Evolutionary conservation across 2,329 filamentous ascomycete genomes (phyloP).

Genomic region (Bipolaris gigantea): DNA sequence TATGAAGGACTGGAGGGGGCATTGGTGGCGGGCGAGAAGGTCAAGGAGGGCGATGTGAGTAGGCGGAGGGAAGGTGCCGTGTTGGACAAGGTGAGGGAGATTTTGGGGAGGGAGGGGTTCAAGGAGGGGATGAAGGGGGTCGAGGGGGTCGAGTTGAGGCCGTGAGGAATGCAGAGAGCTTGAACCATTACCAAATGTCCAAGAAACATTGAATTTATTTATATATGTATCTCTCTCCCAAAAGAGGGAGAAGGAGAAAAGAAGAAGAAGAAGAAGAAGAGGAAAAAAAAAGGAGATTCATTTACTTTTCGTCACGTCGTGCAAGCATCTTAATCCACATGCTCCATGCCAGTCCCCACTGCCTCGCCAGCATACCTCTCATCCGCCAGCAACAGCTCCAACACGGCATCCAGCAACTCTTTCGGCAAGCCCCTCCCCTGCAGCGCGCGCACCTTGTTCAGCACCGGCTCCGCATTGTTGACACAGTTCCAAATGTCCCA

Average conservation of each 20-base stretch:
- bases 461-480: slow-evolving; percentile 30
- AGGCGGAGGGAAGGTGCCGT: slow-evolving; percentile 38
- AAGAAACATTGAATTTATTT: too few species aligned
- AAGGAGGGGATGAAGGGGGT: slow-evolving; percentile 39
- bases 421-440: slow-evolving; percentile 30
- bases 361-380: slow-evolving; percentile 30
- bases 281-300: background rate
- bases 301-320: too few species aligned
- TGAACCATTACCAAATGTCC: too few species aligned
- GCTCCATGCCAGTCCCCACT: background rate
- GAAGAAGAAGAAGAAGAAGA: too few species aligned
- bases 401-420: slow-evolving; percentile 37
- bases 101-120: slow-evolving; percentile 33
- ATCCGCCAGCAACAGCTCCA: slow-evolving; percentile 43
- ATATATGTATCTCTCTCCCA: too few species aligned
- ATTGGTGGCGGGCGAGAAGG: slow-evolving; percentile 32
- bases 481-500: slow-evolving; percentile 39
- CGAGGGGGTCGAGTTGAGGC: slow-evolving; percentile 30
- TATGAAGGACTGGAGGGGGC: slow-evolving; percentile 65
- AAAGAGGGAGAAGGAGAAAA: too few species aligned
- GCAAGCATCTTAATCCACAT: too few species aligned
- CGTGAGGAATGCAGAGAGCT: too few species aligned
- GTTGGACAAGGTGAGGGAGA: slow-evolving; percentile 43
- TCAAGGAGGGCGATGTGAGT: slow-evolving; percentile 30
- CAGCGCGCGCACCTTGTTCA: slow-evolving; percentile 35